Evolutionary conservation across 2,329 filamentous ascomycete species (phyloP), one percentile per base, ranked within the genome.

Genomic region (Fusarium zealandicum): DNA sequence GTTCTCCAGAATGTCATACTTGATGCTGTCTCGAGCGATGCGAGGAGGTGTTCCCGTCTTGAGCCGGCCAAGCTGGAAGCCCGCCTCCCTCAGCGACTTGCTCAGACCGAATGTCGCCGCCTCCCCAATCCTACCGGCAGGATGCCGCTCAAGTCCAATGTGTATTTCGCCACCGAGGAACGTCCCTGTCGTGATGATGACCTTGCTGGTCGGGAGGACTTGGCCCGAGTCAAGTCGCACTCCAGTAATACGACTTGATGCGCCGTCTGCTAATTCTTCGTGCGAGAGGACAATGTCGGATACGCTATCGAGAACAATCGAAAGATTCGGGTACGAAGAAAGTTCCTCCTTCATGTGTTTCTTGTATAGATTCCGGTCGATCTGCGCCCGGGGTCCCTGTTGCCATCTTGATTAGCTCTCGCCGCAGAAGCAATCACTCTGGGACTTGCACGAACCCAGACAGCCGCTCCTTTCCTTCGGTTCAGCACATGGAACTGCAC

Each of bases 101-200:
- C 93, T 97, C 49, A 99, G 77, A 0, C 93, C 93, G 69, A 92
- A 92, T 0, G 95, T 97, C 1, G 95, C 93, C 17, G 90, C 90
- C 76, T 99, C 95, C 10, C 93, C 95, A 79, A 99, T 92, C 8
- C 95, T 86, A 1, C 95, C 95, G 0, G 95, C 90, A 0, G 95
- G 93, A 69, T 86, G 96, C 3, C 82, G 83, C 46, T 96, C 84
- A 7, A 98, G 77, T 0, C 92, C 95, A 57, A 99, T 96, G 67
- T 99, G 95, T 58, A 99, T 99, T 74, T 99, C 95, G 14, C 93
- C 95, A 10, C 93, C 90, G 5, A 99, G 76, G 69, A 99, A 99
- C 0, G 95, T 99, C 1, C 95, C 95, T 0, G 95, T 99, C 0
- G 95, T 98, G 64, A 99, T 97, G 18, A 99, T 84, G 30, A 98